Evolutionary conservation across 257 asterid genomes (phyloP).

Genomic region (Salvia hispanica): DNA sequence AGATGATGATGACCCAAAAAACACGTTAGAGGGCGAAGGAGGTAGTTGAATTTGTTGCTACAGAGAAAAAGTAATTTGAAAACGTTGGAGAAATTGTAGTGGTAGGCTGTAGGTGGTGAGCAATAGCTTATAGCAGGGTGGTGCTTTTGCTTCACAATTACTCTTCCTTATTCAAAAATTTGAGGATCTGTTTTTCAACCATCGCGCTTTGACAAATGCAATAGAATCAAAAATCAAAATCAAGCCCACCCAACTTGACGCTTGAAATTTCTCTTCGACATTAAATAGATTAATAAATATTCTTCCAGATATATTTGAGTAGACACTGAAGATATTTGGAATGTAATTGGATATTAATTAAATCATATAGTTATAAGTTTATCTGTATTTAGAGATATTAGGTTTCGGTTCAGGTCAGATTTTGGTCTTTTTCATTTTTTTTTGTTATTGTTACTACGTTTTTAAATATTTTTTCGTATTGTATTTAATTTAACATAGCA

Average conservation of each 20-base stretch:
- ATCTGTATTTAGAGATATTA: too few species aligned
- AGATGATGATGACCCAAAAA: constrained; percentile 19
- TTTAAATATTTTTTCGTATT: too few species aligned
- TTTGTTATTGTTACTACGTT: too few species aligned
- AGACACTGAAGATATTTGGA: too few species aligned
- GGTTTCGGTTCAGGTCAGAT: too few species aligned
- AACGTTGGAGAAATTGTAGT: background rate
- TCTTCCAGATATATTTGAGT: background rate
- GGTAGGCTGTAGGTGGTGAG: constrained; percentile 34
- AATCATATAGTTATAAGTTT: too few species aligned
- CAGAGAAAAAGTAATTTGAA: background rate
- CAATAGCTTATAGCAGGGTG: constrained; percentile 27
- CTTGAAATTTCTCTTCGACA: constrained; percentile 14
- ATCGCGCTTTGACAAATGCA: constrained; percentile 22
- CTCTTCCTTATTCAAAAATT: constrained; percentile 11
- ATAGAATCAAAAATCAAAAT: constrained; percentile 20
- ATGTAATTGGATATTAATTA: too few species aligned
- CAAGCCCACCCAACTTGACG: constrained; percentile 25
- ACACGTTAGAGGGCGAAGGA: constrained; percentile 21
- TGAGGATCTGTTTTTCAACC: background rate
- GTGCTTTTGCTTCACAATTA: constrained; percentile 32
- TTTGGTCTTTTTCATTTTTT: too few species aligned
- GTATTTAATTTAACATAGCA: too few species aligned
- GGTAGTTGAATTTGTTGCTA: constrained; percentile 26
- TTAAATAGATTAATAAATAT: background rate